Evolutionary conservation across 192 early-diverging fungal species (phyloP), one percentile per base, ranked within the genome.

Genomic region (Coemansia sp.): DNA sequence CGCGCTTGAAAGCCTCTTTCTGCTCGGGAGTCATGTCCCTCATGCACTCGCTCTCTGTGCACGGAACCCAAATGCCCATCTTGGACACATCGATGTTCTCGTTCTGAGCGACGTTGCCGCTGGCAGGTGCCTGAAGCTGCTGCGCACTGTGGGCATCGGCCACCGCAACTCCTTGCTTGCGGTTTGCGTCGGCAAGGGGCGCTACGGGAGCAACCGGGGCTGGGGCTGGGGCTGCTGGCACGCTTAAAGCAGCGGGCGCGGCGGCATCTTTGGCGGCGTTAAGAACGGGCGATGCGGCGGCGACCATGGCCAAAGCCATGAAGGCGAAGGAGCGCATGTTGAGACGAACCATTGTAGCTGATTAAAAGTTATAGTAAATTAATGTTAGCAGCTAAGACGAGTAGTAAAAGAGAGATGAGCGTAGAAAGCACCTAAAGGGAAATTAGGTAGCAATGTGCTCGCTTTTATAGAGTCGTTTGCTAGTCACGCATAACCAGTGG

Each of bases 281-380:
- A 22, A 65, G 54, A 47, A 68, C 54, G 1, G 80, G 75, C 27
- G 79, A 76, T 4, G 79, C 79, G 13, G 75, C 72, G 18, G 79
- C 79, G 62, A 82, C 66, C 31, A 82, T 61, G 38, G 79, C 72
- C 60, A 82, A 67, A 15, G 79, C 75, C 79, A 82, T 77, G 29
- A 82, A 66, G 71, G 79, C 79, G 40, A 74, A 31, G 29, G 79
- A 82, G 69, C 75, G 79, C 47, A 82, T 49, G n/a, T 68, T 70
- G 60, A 82, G 60, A 29, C 79, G 67, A 57, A 77, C 79, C 79
- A 82, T 82, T 70, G 29, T 68, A 33, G 20, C 3, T 9, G 22
- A 49, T 67, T n/a, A 13, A 34, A 8, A 51, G 13, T 49, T 66
- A 66, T 29, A 29, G 5, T 61, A 9, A 47, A 61, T 43, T 61